A percentile compares a stretch with the other conserved stretches of the same genome.
These are phyloP conservation scores for Blepharisma stoltei DNA, from an alignment of 73 alveolate genomes.

Conservation along the genomic window DNA sequence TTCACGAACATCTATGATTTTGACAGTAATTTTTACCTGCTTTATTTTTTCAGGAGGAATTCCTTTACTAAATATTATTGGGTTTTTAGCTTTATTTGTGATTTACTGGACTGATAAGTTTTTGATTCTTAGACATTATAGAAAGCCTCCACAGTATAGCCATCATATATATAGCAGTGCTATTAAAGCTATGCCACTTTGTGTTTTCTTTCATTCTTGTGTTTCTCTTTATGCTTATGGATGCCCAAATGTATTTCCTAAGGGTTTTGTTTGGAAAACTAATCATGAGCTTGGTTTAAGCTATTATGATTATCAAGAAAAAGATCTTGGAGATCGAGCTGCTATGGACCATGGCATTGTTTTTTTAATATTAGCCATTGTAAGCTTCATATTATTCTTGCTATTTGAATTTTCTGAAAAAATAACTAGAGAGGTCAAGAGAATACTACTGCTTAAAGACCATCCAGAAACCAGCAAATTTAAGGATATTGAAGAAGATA, in stretches of 20 bases:
- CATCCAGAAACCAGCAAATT: neutral
- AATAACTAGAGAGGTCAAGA: neutral
- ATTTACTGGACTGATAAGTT: neutral
- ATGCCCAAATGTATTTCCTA: neutral
- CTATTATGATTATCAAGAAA: neutral
- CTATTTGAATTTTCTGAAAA: neutral
- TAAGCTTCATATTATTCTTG: neutral
- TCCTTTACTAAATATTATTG: neutral
- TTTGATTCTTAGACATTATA: conserved; percentile 1
- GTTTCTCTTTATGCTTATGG: conserved; percentile 18
- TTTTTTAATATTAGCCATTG: neutral
- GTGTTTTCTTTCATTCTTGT: conserved; percentile 2
- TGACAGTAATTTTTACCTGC: neutral
- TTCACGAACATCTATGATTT: neutral
- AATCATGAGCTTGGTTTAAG: no score
- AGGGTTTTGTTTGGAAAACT: no score
- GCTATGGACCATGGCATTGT: neutral
- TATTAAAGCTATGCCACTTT: neutral
- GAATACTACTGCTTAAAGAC: neutral
- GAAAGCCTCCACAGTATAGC: neutral
- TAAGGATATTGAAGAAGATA: neutral
- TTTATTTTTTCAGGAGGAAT: conserved; percentile 4
- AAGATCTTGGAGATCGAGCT: neutral
- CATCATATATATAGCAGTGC: neutral
- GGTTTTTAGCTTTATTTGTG: neutral